A percentile compares a stretch with the other conserved stretches of the same genome.
Conservation (phyloP, 805 yeast genomes). For the Saccharomycopsis amapae region DNA sequence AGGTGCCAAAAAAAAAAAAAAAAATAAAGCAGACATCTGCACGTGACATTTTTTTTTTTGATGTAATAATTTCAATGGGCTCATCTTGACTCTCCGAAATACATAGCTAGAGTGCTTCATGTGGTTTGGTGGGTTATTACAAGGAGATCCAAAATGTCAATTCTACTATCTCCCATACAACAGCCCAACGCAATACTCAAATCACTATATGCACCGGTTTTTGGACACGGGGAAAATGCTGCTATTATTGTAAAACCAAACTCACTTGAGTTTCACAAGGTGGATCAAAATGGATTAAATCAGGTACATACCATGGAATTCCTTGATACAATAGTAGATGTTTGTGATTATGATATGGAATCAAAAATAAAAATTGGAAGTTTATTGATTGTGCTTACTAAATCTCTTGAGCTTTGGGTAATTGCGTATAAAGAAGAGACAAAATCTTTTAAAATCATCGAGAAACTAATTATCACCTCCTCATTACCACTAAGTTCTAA, state of each 20-base stretch:
- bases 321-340: neutral
- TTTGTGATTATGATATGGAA: neutral
- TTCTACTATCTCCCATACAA: slow-evolving; percentile 1
- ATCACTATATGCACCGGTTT: slow-evolving; percentile 1
- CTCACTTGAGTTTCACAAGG: slow-evolving; percentile 2
- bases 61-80: too few relatives aligned
- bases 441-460: neutral
- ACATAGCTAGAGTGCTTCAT: too few relatives aligned
- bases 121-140: too few relatives aligned
- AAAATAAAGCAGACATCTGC: too few relatives aligned
- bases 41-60: too few relatives aligned
- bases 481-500: slow-evolving; percentile 5
- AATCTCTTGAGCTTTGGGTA: neutral
- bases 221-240: neutral
- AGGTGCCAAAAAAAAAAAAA: too few relatives aligned
- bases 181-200: slow-evolving; percentile 2
- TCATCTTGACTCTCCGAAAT: too few relatives aligned
- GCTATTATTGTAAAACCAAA: slow-evolving; percentile 1
- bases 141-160: slow-evolving; percentile 3
- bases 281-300: slow-evolving; percentile 1
- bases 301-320: neutral
- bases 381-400: slow-evolving; percentile 5
- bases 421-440: neutral
- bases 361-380: too few relatives aligned
- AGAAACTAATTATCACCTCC: neutral